phyloP scores from a whole-genome alignment of 164 flowering plant species.

The Amborella trichopoda region DNA sequence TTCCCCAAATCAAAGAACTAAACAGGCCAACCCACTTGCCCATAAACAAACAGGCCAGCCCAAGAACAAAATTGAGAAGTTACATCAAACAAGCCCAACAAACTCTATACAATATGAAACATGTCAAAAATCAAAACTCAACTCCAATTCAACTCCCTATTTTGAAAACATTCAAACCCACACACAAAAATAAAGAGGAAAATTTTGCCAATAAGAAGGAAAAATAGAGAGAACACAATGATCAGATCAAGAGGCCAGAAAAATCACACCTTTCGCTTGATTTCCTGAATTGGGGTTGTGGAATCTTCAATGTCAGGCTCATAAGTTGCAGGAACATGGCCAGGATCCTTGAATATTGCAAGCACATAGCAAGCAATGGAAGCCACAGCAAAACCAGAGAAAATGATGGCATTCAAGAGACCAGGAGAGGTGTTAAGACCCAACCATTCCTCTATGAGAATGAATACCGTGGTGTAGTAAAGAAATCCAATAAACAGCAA shows the following conservation, averaged over 20 bases:
- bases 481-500: conserved; percentile 43
- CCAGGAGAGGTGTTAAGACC: conserved; percentile 76
- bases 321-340: conserved; percentile 56
- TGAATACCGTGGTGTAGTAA: conserved; percentile 54
- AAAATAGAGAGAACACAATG: background rate
- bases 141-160: too few species aligned
- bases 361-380: conserved; percentile 39
- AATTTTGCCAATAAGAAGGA: background rate
- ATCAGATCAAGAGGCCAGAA: background rate
- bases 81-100: too few species aligned
- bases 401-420: conserved; percentile 46
- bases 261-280: conserved; percentile 77
- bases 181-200: too few species aligned
- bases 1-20: too few species aligned
- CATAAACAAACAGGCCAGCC: too few species aligned
- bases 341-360: conserved; percentile 65
- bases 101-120: too few species aligned
- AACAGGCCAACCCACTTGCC: too few species aligned
- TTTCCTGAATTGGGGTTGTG: conserved; percentile 64
- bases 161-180: too few species aligned
- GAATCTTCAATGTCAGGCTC: conserved; percentile 76
- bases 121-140: too few species aligned
- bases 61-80: too few species aligned
- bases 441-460: conserved; percentile 75
- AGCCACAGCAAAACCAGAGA: conserved; percentile 45